These are phyloP conservation scores for Cladorrhinum sp. DNA, from an alignment of 2,329 filamentous ascomycete genomes.

Conservation along the genomic window DNA sequence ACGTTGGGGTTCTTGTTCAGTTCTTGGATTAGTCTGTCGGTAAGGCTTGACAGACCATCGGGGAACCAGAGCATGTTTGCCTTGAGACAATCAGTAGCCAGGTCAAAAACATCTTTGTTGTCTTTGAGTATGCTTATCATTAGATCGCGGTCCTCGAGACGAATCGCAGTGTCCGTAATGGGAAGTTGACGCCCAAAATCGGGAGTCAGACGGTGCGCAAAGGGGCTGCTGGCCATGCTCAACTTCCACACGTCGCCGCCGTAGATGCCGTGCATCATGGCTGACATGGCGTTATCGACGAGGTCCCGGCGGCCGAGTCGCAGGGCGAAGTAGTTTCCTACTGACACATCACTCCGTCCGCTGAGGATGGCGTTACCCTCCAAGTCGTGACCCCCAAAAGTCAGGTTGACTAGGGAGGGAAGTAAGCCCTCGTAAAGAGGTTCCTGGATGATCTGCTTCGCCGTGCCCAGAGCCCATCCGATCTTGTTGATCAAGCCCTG, in stretches of 20 bases:
- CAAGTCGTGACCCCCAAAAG: background rate
- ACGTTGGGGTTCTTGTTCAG: conserved; percentile 57
- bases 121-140: conserved; percentile 10
- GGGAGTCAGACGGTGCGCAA: conserved; percentile 29
- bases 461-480: background rate
- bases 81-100: conserved; percentile 9
- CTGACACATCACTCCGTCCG: conserved; percentile 59
- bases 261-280: conserved; percentile 81
- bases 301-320: conserved; percentile 50
- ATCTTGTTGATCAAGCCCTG: background rate
- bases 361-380: background rate
- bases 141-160: conserved; percentile 10
- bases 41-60: conserved; percentile 61
- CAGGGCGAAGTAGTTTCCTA: conserved; percentile 63
- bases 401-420: background rate
- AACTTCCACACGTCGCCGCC: conserved; percentile 82
- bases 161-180: background rate
- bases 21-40: conserved; percentile 49
- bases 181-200: background rate
- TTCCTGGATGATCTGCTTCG: conserved; percentile 38
- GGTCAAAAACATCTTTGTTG: conserved; percentile 9
- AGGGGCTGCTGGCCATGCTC: conserved; percentile 64
- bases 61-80: conserved; percentile 42
- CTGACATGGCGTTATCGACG: conserved; percentile 72
- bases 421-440: conserved; percentile 50